Conservation (phyloP, 2,329 filamentous ascomycete genomes). For the Exophiala sp. region DNA sequence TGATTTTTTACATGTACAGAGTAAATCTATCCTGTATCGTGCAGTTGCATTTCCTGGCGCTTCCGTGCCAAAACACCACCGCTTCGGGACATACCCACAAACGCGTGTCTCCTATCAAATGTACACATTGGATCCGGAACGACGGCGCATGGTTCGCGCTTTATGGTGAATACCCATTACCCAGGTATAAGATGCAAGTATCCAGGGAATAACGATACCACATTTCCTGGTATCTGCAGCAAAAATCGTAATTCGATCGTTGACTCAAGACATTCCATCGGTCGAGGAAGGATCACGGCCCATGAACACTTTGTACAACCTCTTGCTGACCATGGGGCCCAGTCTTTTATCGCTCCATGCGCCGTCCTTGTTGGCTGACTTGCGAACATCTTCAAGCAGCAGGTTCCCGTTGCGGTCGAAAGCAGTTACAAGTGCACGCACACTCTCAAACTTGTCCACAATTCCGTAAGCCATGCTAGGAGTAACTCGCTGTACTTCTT, state of each 20-base stretch:
- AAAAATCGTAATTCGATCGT: not conserved
- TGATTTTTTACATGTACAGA: no score
- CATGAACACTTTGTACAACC: conserved; percentile 50
- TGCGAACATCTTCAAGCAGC: conserved; percentile 59
- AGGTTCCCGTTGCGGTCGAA: conserved; percentile 59
- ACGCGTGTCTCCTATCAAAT: no score
- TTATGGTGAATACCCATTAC: no score
- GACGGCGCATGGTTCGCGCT: no score
- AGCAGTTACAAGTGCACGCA: conserved; percentile 56
- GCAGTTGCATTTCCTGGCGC: no score
- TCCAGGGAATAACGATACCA: no score
- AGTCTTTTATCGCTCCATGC: conserved; percentile 44
- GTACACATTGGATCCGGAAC: no score
- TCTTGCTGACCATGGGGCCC: conserved; percentile 46
- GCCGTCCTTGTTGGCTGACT: conserved; percentile 48
- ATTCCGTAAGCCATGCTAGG: conserved; percentile 70
- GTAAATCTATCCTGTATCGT: no score
- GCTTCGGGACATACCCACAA: no score
- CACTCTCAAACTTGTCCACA: conserved; percentile 56
- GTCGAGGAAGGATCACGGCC: conserved; percentile 44
- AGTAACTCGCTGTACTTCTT: conserved; percentile 70
- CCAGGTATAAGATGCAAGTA: not conserved
- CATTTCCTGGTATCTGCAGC: no score
- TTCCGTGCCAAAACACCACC: no score
- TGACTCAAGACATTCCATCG: conserved; percentile 34